Conservation (phyloP, 352 stramenopile species). For the Globisporangium barbulae region DNA sequence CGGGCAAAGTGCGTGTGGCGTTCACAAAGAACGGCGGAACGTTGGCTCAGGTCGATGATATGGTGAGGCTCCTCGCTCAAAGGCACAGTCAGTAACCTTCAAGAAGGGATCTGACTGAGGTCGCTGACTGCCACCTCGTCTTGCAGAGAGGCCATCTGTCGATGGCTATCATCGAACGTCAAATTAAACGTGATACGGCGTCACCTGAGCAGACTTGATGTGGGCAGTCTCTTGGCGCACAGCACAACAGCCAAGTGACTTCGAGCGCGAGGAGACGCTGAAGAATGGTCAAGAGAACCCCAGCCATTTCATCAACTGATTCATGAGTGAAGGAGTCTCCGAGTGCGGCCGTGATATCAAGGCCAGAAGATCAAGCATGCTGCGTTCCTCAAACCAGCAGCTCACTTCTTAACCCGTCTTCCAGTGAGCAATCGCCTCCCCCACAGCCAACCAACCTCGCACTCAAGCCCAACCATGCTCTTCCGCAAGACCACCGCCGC, state of each 20-base stretch:
- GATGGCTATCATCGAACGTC: neutral
- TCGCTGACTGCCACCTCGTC: too few species aligned
- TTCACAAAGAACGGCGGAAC: constrained; percentile 49
- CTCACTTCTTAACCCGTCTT: neutral
- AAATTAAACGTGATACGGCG: neutral
- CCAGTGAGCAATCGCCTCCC: neutral
- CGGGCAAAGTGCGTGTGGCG: constrained; percentile 62
- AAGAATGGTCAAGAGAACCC: neutral
- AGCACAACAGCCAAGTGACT: too few species aligned
- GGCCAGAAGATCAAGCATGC: neutral
- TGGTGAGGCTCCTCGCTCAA: constrained; percentile 21
- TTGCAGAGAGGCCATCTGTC: neutral
- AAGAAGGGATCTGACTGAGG: neutral
- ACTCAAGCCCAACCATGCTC: neutral
- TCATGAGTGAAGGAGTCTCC: neutral
- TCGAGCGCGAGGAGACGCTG: too few species aligned
- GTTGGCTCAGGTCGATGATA: constrained; percentile 36
- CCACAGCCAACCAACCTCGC: neutral
- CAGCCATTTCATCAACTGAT: neutral
- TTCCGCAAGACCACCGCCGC: neutral
- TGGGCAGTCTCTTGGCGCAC: neutral
- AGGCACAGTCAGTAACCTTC: too few species aligned
- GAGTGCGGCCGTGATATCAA: neutral
- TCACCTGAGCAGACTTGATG: neutral
- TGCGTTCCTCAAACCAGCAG: neutral